phyloP scores from a whole-genome alignment of 495 filamentous ascomycete species.

The Hypoxylon rickii region DNA sequence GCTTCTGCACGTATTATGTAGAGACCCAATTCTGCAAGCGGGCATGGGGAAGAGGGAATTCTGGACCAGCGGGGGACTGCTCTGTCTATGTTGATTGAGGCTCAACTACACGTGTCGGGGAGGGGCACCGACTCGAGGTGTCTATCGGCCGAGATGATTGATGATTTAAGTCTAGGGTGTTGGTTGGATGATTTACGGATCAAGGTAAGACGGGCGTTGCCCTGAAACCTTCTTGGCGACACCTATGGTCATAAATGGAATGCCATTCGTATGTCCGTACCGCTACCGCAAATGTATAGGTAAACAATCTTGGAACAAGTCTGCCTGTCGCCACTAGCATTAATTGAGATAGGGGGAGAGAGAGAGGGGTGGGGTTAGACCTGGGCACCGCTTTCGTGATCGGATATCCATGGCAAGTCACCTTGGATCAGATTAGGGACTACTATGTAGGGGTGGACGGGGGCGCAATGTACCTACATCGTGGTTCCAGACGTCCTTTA shows the following conservation, averaged over 20 bases:
- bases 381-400: too few species aligned
- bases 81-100: conserved; percentile 21
- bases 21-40: conserved; percentile 16
- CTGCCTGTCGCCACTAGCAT: neutral
- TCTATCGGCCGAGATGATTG: conserved; percentile 21
- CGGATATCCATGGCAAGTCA: too few species aligned
- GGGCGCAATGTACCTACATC: too few species aligned
- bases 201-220: conserved; percentile 18
- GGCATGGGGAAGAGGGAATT: conserved; percentile 15
- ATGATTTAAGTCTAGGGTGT: conserved; percentile 13
- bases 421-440: too few species aligned
- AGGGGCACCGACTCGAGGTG: conserved; percentile 3
- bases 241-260: conserved; percentile 14
- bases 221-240: conserved; percentile 26
- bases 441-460: too few species aligned
- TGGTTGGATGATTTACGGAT: conserved; percentile 36
- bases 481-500: neutral
- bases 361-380: too few species aligned
- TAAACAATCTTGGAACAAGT: too few species aligned
- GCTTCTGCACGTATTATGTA: conserved; percentile 33
- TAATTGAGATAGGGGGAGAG: neutral
- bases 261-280: too few species aligned
- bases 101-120: conserved; percentile 32
- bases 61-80: conserved; percentile 6
- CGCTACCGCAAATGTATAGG: too few species aligned